These are phyloP conservation scores for Fraxinus greggii DNA, from an alignment of 305 asterid genomes.

Conservation along the genomic window DNA sequence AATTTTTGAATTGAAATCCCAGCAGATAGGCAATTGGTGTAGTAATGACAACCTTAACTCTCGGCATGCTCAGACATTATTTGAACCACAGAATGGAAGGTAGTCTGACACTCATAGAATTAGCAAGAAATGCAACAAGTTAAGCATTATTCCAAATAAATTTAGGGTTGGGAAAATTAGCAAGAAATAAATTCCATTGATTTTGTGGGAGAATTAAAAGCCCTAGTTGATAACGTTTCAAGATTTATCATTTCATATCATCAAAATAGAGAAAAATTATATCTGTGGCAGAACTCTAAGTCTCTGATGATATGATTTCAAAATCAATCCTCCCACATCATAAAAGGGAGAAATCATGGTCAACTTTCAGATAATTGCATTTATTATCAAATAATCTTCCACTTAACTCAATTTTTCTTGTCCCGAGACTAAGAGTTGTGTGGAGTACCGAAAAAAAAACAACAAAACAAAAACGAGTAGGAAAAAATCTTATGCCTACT, in stretches of 20 bases:
- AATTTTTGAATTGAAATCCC: background rate
- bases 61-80: background rate
- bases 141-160: background rate
- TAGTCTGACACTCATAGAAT: background rate
- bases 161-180: background rate
- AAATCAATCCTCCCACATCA: background rate
- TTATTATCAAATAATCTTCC: no score
- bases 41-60: background rate
- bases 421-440: background rate
- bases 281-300: background rate
- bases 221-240: background rate
- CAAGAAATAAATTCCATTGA: background rate
- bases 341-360: no score
- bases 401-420: background rate
- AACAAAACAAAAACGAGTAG: no score
- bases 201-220: background rate
- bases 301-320: background rate
- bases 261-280: background rate
- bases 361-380: background rate
- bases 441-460: background rate
- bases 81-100: background rate
- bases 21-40: constrained; percentile 9
- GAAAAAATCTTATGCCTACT: background rate
- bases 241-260: background rate
- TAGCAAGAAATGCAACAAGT: background rate